These are phyloP conservation scores for Isoetes taiwanensis DNA, from an alignment of 75 land plant species.

Conservation along the genomic window DNA sequence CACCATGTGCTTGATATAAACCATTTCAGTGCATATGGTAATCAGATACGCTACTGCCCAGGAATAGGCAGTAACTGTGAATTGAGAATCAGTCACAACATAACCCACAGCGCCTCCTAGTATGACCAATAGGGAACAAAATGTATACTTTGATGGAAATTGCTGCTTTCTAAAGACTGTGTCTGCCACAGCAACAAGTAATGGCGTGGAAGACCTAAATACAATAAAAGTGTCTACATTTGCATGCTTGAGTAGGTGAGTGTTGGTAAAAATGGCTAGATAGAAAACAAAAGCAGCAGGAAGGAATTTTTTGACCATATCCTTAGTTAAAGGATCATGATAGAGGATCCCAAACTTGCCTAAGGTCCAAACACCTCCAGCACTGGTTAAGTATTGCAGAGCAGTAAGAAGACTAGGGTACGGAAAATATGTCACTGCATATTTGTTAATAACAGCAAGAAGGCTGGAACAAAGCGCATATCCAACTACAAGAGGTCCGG, in stretches of 20 bases:
- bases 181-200: slow-evolving; percentile 22
- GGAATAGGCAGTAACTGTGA: slow-evolving; percentile 23
- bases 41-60: slow-evolving; percentile 26
- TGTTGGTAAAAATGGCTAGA: slow-evolving; percentile 25
- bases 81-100: slow-evolving; percentile 17
- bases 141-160: slow-evolving; percentile 12
- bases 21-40: slow-evolving; percentile 26
- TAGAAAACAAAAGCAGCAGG: slow-evolving; percentile 25
- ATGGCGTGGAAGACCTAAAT: slow-evolving; percentile 24
- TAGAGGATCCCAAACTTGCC: slow-evolving; percentile 47
- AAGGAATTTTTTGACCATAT: slow-evolving; percentile 14
- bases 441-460: slow-evolving; percentile 90
- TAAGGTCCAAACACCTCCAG: slow-evolving; percentile 48
- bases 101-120: slow-evolving; percentile 21
- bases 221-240: slow-evolving; percentile 28
- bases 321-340: slow-evolving; percentile 53
- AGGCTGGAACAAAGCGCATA: slow-evolving; percentile 84
- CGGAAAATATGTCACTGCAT: slow-evolving; percentile 68
- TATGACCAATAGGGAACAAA: slow-evolving; percentile 16
- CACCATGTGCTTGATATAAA: slow-evolving; percentile 26
- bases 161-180: slow-evolving; percentile 19
- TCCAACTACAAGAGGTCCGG: slow-evolving; percentile 47
- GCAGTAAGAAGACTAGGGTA: slow-evolving; percentile 83
- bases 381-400: slow-evolving; percentile 63
- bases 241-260: slow-evolving; percentile 30